Percentiles rank a stretch among this genome's conserved stretches.
Evolutionary conservation across 2,329 filamentous ascomycete species (phyloP).

Genomic region (Aureobasidium sp.): DNA sequence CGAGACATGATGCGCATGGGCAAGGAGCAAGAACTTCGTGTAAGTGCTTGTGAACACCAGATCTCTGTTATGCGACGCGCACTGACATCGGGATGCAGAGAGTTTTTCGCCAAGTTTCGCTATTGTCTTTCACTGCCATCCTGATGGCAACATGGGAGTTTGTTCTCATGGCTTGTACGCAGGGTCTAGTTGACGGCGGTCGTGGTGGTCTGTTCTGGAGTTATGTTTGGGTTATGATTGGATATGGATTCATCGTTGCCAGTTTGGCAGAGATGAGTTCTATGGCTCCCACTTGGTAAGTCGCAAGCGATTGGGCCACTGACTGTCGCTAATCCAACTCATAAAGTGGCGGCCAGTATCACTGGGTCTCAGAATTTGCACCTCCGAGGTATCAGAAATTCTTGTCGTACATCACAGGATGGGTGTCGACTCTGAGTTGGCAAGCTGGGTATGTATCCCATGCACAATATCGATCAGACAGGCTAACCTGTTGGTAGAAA

Average conservation of each 20-base stretch:
- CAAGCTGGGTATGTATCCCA: conserved; percentile 34
- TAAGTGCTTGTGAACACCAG: not conserved
- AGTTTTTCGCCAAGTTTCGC: conserved; percentile 44
- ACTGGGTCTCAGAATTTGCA: conserved; percentile 24
- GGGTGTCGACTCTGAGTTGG: conserved; percentile 46
- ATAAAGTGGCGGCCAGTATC: conserved; percentile 27
- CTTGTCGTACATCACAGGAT: conserved; percentile 41
- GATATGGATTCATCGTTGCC: conserved; percentile 22
- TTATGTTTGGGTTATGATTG: conserved; percentile 22
- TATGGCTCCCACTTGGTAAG: conserved; percentile 25
- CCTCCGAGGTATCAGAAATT: conserved; percentile 34
- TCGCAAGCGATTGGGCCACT: not conserved
- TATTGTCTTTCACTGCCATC: conserved; percentile 45
- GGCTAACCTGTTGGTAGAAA: conserved; percentile 19
- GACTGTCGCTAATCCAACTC: not conserved
- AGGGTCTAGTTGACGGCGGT: conserved; percentile 23
- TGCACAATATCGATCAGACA: not conserved
- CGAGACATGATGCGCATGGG: conserved; percentile 43
- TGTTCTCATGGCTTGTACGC: conserved; percentile 31
- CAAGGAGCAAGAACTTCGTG: conserved; percentile 42
- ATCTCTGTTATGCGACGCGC: too few species aligned
- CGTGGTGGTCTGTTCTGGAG: conserved; percentile 25
- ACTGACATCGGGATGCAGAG: conserved; percentile 24
- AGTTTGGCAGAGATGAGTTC: conserved; percentile 29
- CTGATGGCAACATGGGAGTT: conserved; percentile 49